Percentiles rank a stretch among this genome's conserved stretches.
Evolutionary conservation across 2,329 filamentous ascomycete genomes (phyloP).

Genomic region (Cercospora sojina): DNA sequence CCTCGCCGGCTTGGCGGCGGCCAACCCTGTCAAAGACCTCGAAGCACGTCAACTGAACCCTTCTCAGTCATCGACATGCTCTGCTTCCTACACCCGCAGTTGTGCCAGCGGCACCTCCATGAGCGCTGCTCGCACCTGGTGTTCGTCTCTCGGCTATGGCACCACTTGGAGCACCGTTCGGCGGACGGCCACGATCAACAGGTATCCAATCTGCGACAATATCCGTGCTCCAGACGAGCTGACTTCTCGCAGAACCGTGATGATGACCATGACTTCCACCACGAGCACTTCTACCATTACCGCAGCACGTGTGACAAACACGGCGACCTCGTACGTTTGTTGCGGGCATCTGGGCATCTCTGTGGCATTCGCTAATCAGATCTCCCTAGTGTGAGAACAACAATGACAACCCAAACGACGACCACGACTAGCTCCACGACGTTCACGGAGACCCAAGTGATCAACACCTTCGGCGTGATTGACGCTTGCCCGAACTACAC

Average conservation of each 20-base stretch:
- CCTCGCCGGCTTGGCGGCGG: background rate
- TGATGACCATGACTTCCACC: background rate
- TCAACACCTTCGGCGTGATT: background rate
- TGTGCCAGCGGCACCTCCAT: background rate
- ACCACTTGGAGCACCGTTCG: background rate
- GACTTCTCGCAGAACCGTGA: background rate
- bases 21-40: background rate
- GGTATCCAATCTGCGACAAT: background rate
- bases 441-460: background rate
- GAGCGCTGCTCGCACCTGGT: background rate
- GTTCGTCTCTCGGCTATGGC: background rate
- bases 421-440: background rate
- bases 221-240: background rate
- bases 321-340: background rate
- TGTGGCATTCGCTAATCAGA: background rate
- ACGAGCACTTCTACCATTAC: background rate
- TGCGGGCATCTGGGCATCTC: accelerated
- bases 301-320: background rate
- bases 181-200: background rate
- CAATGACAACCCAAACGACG: background rate
- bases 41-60: background rate
- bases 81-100: background rate
- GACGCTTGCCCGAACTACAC: background rate
- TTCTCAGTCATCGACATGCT: background rate
- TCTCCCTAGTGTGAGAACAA: background rate